Percentiles rank a stretch among this genome's conserved stretches.
Conservation (phyloP, 768 basidiomycete genomes). For the Chalciporus pseudorubinellus region DNA sequence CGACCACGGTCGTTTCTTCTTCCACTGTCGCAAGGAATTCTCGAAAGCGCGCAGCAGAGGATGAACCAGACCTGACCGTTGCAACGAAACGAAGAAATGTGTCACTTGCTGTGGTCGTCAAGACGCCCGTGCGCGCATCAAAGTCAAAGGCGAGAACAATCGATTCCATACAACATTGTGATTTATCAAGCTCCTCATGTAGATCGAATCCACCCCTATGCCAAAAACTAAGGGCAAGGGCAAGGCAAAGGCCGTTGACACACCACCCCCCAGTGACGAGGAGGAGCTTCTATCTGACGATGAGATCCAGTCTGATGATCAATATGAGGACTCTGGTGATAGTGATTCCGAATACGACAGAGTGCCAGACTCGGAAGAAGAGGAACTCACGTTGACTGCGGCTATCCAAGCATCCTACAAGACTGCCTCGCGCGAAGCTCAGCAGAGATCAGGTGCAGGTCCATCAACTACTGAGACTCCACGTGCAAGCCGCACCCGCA, state of each 20-base stretch:
- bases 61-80: constrained; percentile 27
- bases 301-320: constrained; percentile 41
- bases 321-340: constrained; percentile 49
- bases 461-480: constrained; percentile 35
- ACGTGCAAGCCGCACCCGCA: constrained; percentile 44
- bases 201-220: constrained; percentile 3
- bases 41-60: constrained; percentile 35
- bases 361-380: constrained; percentile 37
- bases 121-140: constrained; percentile 5
- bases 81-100: constrained; percentile 36
- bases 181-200: constrained; percentile 17
- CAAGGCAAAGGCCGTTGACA: constrained; percentile 23
- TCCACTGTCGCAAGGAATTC: constrained; percentile 9
- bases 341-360: constrained; percentile 60
- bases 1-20: background rate
- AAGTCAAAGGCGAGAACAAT: constrained; percentile 26
- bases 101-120: constrained; percentile 24
- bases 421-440: constrained; percentile 28
- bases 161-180: constrained; percentile 1
- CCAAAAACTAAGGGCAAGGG: constrained; percentile 25
- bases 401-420: constrained; percentile 57
- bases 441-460: constrained; percentile 32
- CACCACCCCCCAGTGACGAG: constrained; percentile 27
- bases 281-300: constrained; percentile 35
- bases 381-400: constrained; percentile 49